Conservation (phyloP, 2,329 filamentous ascomycete species). For the Dendrostoma leiphaemia region DNA sequence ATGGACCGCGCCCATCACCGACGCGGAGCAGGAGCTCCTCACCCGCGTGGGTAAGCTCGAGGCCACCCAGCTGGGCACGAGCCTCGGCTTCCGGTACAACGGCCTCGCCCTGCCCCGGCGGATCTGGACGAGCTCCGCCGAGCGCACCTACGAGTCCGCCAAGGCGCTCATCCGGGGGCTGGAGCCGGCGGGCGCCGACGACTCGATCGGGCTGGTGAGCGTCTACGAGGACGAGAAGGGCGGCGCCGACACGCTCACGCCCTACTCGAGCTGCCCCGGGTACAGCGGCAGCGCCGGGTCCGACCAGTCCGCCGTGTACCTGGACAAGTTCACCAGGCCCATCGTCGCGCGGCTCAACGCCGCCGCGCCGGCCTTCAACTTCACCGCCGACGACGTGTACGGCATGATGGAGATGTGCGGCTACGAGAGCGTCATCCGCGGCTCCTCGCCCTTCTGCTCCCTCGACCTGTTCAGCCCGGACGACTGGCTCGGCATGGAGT, state of each 20-base stretch:
- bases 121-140: slow-evolving; percentile 63
- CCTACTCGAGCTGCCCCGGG: slow-evolving; percentile 62
- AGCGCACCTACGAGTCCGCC: slow-evolving; percentile 58
- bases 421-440: slow-evolving; percentile 63
- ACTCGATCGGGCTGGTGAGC: slow-evolving; percentile 51
- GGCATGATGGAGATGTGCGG: slow-evolving; percentile 66
- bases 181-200: slow-evolving; percentile 42
- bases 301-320: slow-evolving; percentile 49
- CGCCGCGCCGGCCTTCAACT: slow-evolving; percentile 57
- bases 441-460: slow-evolving; percentile 60
- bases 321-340: slow-evolving; percentile 56
- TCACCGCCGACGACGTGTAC: slow-evolving; percentile 60
- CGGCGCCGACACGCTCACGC: slow-evolving; percentile 60
- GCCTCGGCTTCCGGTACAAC: slow-evolving; percentile 58
- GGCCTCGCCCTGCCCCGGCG: slow-evolving; percentile 49
- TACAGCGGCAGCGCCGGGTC: slow-evolving; percentile 58
- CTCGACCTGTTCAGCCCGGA: slow-evolving; percentile 56
- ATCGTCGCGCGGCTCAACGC: slow-evolving; percentile 57
- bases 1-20: slow-evolving; percentile 57
- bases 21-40: slow-evolving; percentile 55
- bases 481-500: slow-evolving; percentile 67
- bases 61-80: slow-evolving; percentile 56
- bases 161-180: slow-evolving; percentile 57
- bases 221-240: slow-evolving; percentile 55
- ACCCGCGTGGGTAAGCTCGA: slow-evolving; percentile 61